Base-by-base conservation (phyloP, 2,329 filamentous ascomycete genomes). In the Cryphonectria carpinicola region DNA sequence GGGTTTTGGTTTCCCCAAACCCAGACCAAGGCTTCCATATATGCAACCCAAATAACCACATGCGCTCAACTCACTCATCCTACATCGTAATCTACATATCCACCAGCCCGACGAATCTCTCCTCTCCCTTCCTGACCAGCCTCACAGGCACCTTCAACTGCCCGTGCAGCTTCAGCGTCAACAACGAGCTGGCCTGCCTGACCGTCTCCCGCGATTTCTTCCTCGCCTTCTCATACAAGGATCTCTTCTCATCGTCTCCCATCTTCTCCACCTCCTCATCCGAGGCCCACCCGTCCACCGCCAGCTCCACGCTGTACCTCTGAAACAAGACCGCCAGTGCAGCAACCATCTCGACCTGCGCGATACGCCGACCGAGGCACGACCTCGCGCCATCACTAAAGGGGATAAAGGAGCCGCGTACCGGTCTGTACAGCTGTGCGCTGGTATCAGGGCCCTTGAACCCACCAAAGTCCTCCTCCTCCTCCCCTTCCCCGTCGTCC, bases 91-190 rank as follows among this genome's bases (percentile, higher is more conserved):
- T 32, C 35, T 39, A 66, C 6, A 43, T 32, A 63, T 80, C 75
- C 66, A 81, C 72, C 76, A 81, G 81, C 58, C 80, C 76, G 52
- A 87, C 81, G 80, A 95, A 94, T 76, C 86, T 86, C 84, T 95
- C 93, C 73, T 87, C 81, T 0, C 92, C 92, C 74, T 90, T 88
- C 81, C 82, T 88, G 13, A 93, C 90, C 74, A 95, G 80, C 73
- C 92, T 82, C 56, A 95, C 82, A 0, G 91, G 90, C 46, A 95
- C 88, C 68, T 86, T 82, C 7, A 82, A 82, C 32, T 80, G 82
- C n/a, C 82, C 84, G 41, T 89, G 84, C 79, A 95, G 83, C 81
- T 93, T 92, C 74, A 95, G 82, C 71, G 93, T 94, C 72, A 95
- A 85, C 70, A 93, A 80, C n/a, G 87, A 87, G 39, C 82, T 84